These are phyloP conservation scores for Rubroboletus satanas DNA, from an alignment of 768 basidiomycete genomes.

Conservation along the genomic window DNA sequence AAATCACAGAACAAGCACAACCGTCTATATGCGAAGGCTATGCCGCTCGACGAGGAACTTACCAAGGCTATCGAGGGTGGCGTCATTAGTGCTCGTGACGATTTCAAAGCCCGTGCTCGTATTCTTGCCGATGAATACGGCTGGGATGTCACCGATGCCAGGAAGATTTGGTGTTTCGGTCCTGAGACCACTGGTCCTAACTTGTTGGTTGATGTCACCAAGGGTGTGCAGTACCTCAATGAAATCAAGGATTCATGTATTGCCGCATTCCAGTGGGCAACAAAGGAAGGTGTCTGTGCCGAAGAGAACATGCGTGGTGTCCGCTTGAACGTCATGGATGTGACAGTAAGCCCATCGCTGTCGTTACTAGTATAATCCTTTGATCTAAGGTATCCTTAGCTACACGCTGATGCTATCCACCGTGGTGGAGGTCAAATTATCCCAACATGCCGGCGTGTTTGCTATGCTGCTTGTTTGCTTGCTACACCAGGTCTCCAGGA, in stretches of 20 bases:
- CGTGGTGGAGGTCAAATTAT: conserved; percentile 99
- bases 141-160: conserved; percentile 99
- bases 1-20: conserved; percentile 99
- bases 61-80: conserved; percentile 89
- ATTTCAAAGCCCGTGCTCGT: conserved; percentile 96
- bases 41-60: conserved; percentile 92
- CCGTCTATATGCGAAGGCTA: conserved; percentile 90
- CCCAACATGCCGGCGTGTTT: conserved; percentile 93
- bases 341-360: conserved; percentile 59
- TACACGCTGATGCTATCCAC: conserved; percentile 98
- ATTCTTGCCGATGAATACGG: conserved; percentile 92
- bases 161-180: conserved; percentile 99
- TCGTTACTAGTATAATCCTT: not conserved
- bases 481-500: conserved; percentile 92
- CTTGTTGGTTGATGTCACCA: conserved; percentile 95
- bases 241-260: conserved; percentile 99
- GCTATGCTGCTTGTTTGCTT: conserved; percentile 92
- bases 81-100: conserved; percentile 84
- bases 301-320: conserved; percentile 99
- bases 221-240: conserved; percentile 98
- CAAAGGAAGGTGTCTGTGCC: conserved; percentile 93
- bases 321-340: conserved; percentile 93
- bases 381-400: conserved; percentile 38
- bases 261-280: conserved; percentile 99
- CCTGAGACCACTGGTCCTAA: conserved; percentile 98